These are phyloP conservation scores for Xerocomellus intermedius DNA, from an alignment of 768 basidiomycete species.

Conservation along the genomic window DNA sequence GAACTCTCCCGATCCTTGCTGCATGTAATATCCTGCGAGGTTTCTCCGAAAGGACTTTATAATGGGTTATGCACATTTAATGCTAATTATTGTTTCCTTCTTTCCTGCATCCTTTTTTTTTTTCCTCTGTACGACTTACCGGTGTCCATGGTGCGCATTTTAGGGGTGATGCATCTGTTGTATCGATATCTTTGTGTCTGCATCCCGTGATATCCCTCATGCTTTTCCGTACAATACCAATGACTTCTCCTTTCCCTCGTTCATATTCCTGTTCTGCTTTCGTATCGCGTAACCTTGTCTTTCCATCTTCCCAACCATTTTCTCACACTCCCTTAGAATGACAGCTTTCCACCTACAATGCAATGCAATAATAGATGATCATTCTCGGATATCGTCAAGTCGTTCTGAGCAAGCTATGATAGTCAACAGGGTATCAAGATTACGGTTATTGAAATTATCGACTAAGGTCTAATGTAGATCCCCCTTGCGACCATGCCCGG, in stretches of 20 bases:
- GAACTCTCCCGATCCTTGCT: background rate
- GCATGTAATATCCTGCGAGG: constrained; percentile 6
- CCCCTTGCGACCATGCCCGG: constrained; percentile 43
- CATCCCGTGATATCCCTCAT: constrained; percentile 24
- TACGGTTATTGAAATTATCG: constrained; percentile 25
- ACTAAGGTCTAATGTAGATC: constrained; percentile 39
- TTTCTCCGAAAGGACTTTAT: constrained; percentile 20
- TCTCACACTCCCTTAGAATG: background rate
- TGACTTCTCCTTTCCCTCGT: background rate
- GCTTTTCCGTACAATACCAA: background rate
- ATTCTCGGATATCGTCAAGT: background rate
- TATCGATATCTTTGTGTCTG: constrained; percentile 26
- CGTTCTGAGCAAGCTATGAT: background rate
- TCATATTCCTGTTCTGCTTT: background rate
- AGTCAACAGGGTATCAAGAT: constrained; percentile 4
- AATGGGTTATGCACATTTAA: constrained; percentile 35
- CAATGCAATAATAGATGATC: constrained; percentile 20
- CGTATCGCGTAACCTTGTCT: constrained; percentile 4
- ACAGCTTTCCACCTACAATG: background rate
- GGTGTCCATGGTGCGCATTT: constrained; percentile 4
- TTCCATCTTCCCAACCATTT: background rate
- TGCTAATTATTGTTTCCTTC: constrained; percentile 24
- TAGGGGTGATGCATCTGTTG: constrained; percentile 14
- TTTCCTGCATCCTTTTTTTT: background rate
- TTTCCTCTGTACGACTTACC: constrained; percentile 4